Base-by-base conservation (phyloP, 768 basidiomycete species). In the Trametes cingulata region DNA sequence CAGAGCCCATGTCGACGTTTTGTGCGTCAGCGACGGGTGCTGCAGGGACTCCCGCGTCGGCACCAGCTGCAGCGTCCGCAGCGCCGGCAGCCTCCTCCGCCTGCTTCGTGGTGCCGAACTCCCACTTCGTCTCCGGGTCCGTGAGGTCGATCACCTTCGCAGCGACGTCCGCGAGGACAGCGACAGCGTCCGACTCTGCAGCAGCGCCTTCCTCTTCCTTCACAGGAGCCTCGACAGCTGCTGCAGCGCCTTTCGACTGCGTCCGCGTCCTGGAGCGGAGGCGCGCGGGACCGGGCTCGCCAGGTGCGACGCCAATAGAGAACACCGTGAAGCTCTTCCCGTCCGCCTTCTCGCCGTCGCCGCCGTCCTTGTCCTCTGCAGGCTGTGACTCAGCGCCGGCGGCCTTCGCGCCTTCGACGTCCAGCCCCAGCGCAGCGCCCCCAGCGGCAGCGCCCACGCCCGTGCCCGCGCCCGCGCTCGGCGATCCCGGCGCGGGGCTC, bases 21-120 rank as follows among this genome's bases (percentile, higher is more conserved):
- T 17, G 53, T 10, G 10, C 47, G 9, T 49, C 52, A n/a, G n/a
- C n/a, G 7, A 7, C 20, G 13, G 52, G 7, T 1, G 48, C 6
- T 6, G 56, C 15, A 15, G 56, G 48, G 8, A 33, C 27, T 14
- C 47, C 40, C 9, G 42, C 29, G 8, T n/a, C n/a, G n/a, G n/a
- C n/a, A n/a, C n/a, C n/a, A n/a, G n/a, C n/a, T n/a, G 22, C 47
- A 40, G 41, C 43, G n/a, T 42, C 60, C 3, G 29, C 45, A 24
- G 49, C 50, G n/a, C n/a, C n/a, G 1, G n/a, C 19, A 25, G 39
- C 8, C 29, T 56, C 56, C 12, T 60, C 58, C 1, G 29, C 36
- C 17, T 65, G 56, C 41, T 63, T 68, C 15, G 80, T 78, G 37
- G 82, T 80, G 17, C 86, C 85, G 68, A 87, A 87, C 68, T 80